A percentile compares a stretch with the other conserved stretches of the same genome.
These are phyloP conservation scores for Chaetomium sp. DNA, from an alignment of 2,329 filamentous ascomycete species.

Conservation along the genomic window DNA sequence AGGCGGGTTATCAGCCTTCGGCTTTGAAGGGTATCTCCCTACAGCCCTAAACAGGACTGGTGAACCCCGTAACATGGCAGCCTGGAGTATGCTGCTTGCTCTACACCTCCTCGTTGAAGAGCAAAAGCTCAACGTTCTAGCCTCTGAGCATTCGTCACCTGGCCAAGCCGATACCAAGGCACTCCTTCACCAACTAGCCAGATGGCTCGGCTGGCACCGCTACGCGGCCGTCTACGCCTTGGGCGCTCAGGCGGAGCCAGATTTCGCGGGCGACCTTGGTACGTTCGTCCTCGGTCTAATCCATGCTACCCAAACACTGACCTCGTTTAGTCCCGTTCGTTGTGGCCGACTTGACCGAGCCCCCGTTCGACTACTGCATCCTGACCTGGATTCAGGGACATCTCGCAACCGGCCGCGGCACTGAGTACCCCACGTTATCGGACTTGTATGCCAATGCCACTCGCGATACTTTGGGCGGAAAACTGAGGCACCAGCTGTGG, in stretches of 20 bases:
- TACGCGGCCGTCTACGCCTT: conserved; percentile 55
- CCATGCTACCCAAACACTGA: conserved; percentile 13
- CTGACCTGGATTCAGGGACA: conserved; percentile 57
- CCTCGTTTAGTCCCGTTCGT: conserved; percentile 15
- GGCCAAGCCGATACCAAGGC: conserved; percentile 62
- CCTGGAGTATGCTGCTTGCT: conserved; percentile 70
- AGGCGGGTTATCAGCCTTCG: conserved; percentile 58
- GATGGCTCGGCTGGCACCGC: conserved; percentile 74
- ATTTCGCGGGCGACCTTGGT: conserved; percentile 47
- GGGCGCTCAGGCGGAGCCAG: conserved; percentile 54
- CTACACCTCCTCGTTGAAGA: conserved; percentile 91
- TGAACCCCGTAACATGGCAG: conserved; percentile 60
- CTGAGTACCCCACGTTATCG: conserved; percentile 47
- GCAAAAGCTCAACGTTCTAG: conserved; percentile 72
- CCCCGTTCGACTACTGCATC: conserved; percentile 42
- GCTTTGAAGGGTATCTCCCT: conserved; percentile 63
- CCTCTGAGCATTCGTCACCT: conserved; percentile 48
- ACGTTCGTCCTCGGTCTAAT: conserved; percentile 20
- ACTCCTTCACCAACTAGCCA: conserved; percentile 75
- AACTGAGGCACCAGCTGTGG: conserved; percentile 47
- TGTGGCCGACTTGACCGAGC: conserved; percentile 33
- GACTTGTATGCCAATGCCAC: conserved; percentile 49
- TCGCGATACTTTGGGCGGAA: conserved; percentile 42
- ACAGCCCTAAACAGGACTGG: conserved; percentile 57
- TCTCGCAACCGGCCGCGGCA: conserved; percentile 44